phyloP scores from a whole-genome alignment of 164 flowering plant species.

The Magnolia changhungtana region DNA sequence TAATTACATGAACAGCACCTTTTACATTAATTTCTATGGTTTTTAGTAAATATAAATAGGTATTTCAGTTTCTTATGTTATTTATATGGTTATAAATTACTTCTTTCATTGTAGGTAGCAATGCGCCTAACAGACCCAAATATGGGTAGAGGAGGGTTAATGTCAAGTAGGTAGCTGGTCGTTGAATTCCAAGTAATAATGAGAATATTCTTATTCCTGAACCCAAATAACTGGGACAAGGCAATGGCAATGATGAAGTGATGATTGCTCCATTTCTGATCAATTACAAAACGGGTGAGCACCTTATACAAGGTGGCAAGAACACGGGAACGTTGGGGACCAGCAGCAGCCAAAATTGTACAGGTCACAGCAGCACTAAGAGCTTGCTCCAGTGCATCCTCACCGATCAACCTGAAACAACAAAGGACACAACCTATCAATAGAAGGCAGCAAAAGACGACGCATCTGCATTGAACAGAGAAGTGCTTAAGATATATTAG shows the following conservation, averaged over 20 bases:
- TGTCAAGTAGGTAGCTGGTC: too few species aligned
- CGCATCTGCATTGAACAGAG: neutral
- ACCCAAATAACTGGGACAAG: too few species aligned
- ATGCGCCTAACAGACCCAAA: too few species aligned
- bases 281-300: conserved; percentile 4
- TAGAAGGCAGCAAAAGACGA: neutral
- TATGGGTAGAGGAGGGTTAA: too few species aligned
- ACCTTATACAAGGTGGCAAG: conserved; percentile 98
- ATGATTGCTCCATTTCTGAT: neutral
- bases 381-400: conserved; percentile 95
- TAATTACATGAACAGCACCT: too few species aligned
- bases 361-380: conserved; percentile 96
- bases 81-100: too few species aligned
- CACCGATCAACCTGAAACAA: conserved; percentile 63
- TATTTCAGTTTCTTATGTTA: too few species aligned
- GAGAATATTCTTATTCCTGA: too few species aligned
- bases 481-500: neutral
- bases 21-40: too few species aligned
- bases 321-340: conserved; percentile 98
- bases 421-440: neutral
- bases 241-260: neutral
- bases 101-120: too few species aligned
- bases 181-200: too few species aligned
- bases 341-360: conserved; percentile 98
- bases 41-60: too few species aligned